phyloP scores from a whole-genome alignment of 2,329 filamentous ascomycete species.

The Trichoderma sp. region DNA sequence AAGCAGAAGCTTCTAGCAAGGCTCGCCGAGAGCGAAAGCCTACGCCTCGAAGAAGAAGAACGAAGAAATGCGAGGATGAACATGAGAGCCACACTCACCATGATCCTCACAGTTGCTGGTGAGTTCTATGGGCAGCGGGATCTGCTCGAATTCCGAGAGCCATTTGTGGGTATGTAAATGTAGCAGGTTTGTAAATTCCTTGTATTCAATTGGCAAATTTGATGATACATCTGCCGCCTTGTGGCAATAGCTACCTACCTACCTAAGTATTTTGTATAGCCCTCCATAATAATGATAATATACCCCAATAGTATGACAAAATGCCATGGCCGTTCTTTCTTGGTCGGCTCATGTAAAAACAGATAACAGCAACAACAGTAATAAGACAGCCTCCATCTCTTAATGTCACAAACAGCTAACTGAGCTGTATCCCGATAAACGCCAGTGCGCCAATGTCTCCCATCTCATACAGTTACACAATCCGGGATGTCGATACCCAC shows the following conservation, averaged over 20 bases:
- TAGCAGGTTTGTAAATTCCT: conserved; percentile 3
- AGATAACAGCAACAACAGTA: neutral
- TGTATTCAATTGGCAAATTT: neutral
- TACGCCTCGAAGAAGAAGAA: conserved; percentile 31
- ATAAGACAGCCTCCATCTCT: neutral
- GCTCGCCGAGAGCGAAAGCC: conserved; percentile 38
- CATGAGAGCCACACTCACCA: conserved; percentile 76
- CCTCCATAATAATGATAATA: neutral
- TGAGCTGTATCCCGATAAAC: neutral
- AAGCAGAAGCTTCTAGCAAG: conserved; percentile 51
- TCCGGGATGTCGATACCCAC: neutral
- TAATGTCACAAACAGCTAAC: neutral
- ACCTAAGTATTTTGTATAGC: neutral
- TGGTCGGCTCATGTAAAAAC: neutral
- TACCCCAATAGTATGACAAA: neutral
- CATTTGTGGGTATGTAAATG: conserved; percentile 51
- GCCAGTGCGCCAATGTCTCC: neutral
- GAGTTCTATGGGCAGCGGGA: conserved; percentile 91
- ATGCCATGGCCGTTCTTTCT: neutral
- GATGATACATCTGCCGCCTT: neutral
- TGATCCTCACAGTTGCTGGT: conserved; percentile 85
- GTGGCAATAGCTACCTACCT: neutral
- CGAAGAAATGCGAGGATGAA: conserved; percentile 46
- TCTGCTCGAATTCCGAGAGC: conserved; percentile 72
- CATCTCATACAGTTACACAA: neutral